phyloP scores from a whole-genome alignment of 768 basidiomycete species.

The Psilocybe cubensis region DNA sequence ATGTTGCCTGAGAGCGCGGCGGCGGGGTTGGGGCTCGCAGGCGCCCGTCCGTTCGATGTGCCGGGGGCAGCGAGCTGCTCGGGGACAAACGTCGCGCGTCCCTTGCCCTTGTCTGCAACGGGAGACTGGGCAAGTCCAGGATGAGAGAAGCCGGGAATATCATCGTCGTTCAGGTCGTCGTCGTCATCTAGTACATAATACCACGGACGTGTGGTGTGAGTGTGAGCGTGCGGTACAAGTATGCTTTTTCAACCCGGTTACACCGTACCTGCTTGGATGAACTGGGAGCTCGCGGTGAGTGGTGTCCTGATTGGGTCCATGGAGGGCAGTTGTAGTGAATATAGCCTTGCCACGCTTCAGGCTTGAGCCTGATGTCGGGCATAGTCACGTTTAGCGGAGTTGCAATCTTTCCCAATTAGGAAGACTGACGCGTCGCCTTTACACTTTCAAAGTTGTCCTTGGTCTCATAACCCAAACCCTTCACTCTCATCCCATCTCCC shows the following conservation, averaged over 20 bases:
- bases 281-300: constrained; percentile 68
- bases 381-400: constrained; percentile 32
- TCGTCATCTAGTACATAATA: no score
- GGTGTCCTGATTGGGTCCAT: constrained; percentile 55
- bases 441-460: constrained; percentile 4
- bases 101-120: constrained; percentile 69
- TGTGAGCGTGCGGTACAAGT: no score
- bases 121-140: constrained; percentile 54
- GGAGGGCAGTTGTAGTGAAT: constrained; percentile 1
- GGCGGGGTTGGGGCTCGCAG: constrained; percentile 30
- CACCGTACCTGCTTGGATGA: constrained; percentile 84
- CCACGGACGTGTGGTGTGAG: no score
- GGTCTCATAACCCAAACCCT: constrained; percentile 30
- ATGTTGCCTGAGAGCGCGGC: constrained; percentile 71
- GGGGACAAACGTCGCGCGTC: constrained; percentile 55
- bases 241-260: no score
- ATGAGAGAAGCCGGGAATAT: constrained; percentile 79
- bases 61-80: constrained; percentile 52
- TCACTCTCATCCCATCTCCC: constrained; percentile 2
- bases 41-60: constrained; percentile 30
- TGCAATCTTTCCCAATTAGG: constrained; percentile 25
- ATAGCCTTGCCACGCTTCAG: constrained; percentile 32
- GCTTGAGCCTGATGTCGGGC: constrained; percentile 19
- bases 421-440: constrained; percentile 31
- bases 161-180: constrained; percentile 82